Base-by-base conservation (phyloP, 768 basidiomycete species). In the Lactarius indigo region DNA sequence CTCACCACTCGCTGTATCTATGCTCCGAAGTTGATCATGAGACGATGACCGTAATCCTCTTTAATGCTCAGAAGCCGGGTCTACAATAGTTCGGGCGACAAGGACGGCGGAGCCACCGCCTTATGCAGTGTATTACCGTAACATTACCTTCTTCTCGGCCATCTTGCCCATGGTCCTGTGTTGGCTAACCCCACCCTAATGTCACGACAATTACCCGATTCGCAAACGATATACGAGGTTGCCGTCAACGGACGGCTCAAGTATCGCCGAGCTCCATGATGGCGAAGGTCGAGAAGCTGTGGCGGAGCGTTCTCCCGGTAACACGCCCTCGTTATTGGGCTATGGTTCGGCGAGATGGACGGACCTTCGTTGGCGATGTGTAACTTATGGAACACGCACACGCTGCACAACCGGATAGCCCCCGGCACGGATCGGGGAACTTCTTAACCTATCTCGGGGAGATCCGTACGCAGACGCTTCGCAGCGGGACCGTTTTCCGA, bases 401-500 rank as follows among this genome's bases (percentile, higher is more conserved):
- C 5, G 56, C 17, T 31, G 56, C 56, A 18, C 33, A 31, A 35
- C 23, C 23, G 18, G 41, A 66, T 41, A 56, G 28, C 47, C 26
- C 3, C 23, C 17, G 37, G 23, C 39, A 17, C 39, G 30, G 33
- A 42, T 58, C 47, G n/a, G 31, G 41, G n/a, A 42, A 64, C 39
- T 31, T 39, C 47, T 69, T 30, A 69, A 15, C 64, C 58, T 28
- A 20, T 33, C 57, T 68, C 47, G 8, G 37, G 31, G n/a, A 13
- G 6, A 41, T 31, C 17, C 26, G 26, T 62, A 20, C 69, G 69
- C 30, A 13, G 57, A 30, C 69, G 69, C 35, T 70, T 70, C n/a
- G 50, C 52, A 18, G 37, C 35, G 12, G 63, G 67, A 37, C 33
- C 23, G 26, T 17, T 33, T 17, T 23, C 56, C 7, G 20, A 18